Evolutionary conservation across 1,139 yeast genomes (phyloP).

Genomic region (Pichia sp.): DNA sequence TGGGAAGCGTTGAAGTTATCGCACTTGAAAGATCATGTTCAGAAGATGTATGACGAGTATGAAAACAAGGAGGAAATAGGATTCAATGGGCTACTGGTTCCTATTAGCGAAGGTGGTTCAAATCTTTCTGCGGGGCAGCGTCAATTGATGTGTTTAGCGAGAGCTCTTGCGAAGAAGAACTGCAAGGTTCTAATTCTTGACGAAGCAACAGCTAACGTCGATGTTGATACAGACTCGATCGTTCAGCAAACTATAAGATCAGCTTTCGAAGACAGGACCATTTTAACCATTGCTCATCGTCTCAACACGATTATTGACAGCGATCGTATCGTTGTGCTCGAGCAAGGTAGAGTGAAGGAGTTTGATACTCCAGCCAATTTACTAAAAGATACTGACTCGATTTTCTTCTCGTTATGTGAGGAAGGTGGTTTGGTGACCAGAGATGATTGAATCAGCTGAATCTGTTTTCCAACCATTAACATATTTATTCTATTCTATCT

Average conservation of each 20-base stretch:
- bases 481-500: background rate
- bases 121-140: conserved; percentile 89
- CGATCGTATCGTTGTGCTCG: conserved; percentile 82
- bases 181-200: conserved; percentile 71
- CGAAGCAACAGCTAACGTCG: conserved; percentile 98
- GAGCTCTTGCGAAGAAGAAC: conserved; percentile 79
- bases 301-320: conserved; percentile 90
- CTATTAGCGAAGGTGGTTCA: conserved; percentile 76
- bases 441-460: background rate
- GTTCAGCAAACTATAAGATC: conserved; percentile 82
- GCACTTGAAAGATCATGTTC: conserved; percentile 74
- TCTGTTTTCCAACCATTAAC: background rate
- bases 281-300: conserved; percentile 92
- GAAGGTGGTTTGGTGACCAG: conserved; percentile 49
- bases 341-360: conserved; percentile 80
- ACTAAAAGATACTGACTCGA: conserved; percentile 60
- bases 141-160: conserved; percentile 85
- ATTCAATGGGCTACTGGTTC: conserved; percentile 47
- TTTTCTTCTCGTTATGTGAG: conserved; percentile 73
- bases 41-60: conserved; percentile 45
- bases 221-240: conserved; percentile 86
- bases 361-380: conserved; percentile 76
- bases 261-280: conserved; percentile 84
- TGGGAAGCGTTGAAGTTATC: conserved; percentile 86
- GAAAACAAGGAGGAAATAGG: conserved; percentile 27